These are phyloP conservation scores for Betula pendula DNA, from an alignment of 306 rosid species.

Conservation along the genomic window DNA sequence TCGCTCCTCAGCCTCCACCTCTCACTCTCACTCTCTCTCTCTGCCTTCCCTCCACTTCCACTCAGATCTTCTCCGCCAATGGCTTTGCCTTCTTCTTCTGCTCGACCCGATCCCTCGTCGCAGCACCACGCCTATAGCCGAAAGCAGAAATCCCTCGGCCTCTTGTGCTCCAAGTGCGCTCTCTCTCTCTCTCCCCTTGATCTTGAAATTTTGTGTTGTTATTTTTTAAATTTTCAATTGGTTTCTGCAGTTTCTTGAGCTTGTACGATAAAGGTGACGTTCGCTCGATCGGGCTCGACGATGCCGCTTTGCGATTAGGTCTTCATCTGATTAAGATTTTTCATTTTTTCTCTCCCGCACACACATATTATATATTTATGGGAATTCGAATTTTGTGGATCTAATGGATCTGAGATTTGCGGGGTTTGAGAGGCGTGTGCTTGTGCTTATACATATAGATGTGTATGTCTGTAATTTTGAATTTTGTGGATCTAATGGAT, in stretches of 20 bases:
- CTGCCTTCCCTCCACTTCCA: background rate
- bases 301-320: constrained; percentile 87
- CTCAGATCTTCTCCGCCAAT: constrained; percentile 16
- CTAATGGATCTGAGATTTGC: background rate
- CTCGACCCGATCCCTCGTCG: constrained; percentile 41
- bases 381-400: background rate
- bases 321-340: background rate
- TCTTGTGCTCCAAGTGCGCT: constrained; percentile 81
- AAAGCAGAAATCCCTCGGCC: constrained; percentile 79
- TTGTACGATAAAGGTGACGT: constrained; percentile 68
- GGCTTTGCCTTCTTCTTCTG: constrained; percentile 40
- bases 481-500: background rate
- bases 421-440: constrained; percentile 73
- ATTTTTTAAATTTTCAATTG: background rate
- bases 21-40: constrained; percentile 9
- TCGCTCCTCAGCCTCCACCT: background rate
- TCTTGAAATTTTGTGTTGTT: background rate
- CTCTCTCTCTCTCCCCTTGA: background rate
- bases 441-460: too few species aligned
- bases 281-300: constrained; percentile 79
- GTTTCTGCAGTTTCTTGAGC: constrained; percentile 54
- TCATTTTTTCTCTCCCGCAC: background rate
- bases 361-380: background rate
- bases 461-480: background rate
- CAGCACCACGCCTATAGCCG: constrained; percentile 49